Evolutionary conservation across 306 rosid species (phyloP), one percentile per base, ranked within the genome.

Genomic region (Trifolium subterraneum): DNA sequence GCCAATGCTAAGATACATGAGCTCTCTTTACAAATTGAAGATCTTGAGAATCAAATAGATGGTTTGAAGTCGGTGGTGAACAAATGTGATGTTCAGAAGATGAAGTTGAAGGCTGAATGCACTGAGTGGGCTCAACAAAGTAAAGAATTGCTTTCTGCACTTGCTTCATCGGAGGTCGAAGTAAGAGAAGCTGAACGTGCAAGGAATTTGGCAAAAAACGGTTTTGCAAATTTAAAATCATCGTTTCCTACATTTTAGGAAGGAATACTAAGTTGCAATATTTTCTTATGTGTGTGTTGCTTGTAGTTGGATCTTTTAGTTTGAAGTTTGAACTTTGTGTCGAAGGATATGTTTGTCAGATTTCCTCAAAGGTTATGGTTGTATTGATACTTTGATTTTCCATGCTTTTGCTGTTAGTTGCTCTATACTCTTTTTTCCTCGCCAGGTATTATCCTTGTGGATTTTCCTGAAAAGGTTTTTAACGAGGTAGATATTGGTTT

Each of bases 91-190:
- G n/a, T 25, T 58, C 18, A 22, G 19, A 25, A 58, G 64, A 58
- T 25, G 18, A 22, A 58, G 35, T 58, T 58, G 14, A 58, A 23
- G 64, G 64, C 25, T 58, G 64, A 58, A 58, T 58, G 64, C 16
- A 25, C 38, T 25, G 36, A 4, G 38, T 58, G 64, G 64, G 64
- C 64, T 6, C 64, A 58, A 58, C 64, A 58, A 27, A 25, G 64
- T 6, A 23, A 10, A 7, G 45, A 39, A 39, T 39, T 39, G 10
- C 45, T 39, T 39, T 7, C 45, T 9, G 45, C 13, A 23, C 64
- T 58, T 25, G 64, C 64, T 12, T 58, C 64, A 5, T 58, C 38
- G 7, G 64, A 23, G 38, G 8, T 11, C 4, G 64, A 58, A 1
- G 38, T 25, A 7, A 3, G 25, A 11, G 8, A 58, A 58, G 64